phyloP scores from a whole-genome alignment of 768 basidiomycete species.

The Mycena vitilis region DNA sequence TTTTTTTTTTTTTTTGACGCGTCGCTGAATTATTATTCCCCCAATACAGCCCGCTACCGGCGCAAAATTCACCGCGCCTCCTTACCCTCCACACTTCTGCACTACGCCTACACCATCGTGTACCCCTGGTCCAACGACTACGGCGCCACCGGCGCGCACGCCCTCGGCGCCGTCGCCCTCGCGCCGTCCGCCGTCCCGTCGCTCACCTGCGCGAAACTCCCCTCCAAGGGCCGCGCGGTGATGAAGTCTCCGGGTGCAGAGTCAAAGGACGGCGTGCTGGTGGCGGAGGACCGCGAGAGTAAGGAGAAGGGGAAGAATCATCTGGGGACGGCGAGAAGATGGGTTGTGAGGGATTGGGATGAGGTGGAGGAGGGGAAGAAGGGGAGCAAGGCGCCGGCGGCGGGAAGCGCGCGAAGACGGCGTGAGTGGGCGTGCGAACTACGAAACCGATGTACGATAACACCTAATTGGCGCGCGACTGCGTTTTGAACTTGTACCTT shows the following conservation, averaged over 20 bases:
- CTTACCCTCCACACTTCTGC: background rate
- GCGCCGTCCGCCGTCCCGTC: constrained; percentile 12
- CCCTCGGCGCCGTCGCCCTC: constrained; percentile 15
- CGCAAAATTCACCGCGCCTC: background rate
- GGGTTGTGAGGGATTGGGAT: constrained; percentile 9
- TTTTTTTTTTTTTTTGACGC: background rate
- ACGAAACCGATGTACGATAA: too few relatives aligned
- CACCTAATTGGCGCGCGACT: too few relatives aligned
- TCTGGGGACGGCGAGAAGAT: constrained; percentile 6
- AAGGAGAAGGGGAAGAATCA: constrained; percentile 15
- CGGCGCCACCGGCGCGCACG: constrained; percentile 16
- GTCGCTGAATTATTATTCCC: background rate
- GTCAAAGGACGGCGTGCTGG: constrained; percentile 16
- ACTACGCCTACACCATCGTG: constrained; percentile 23
- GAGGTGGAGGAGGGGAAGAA: constrained; percentile 10
- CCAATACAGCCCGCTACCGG: background rate
- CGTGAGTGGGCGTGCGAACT: background rate
- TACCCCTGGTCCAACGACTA: constrained; percentile 7
- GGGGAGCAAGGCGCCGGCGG: constrained; percentile 2
- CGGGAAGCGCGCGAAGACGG: constrained; percentile 17
- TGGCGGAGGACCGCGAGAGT: constrained; percentile 17
- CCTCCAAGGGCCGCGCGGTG: constrained; percentile 9
- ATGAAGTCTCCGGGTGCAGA: constrained; percentile 8
- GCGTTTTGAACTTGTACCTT: too few relatives aligned
- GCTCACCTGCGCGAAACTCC: constrained; percentile 18